Base-by-base conservation (phyloP, 1,284 basidiomycete genomes). In the Cryptococcus floricola region DNA sequence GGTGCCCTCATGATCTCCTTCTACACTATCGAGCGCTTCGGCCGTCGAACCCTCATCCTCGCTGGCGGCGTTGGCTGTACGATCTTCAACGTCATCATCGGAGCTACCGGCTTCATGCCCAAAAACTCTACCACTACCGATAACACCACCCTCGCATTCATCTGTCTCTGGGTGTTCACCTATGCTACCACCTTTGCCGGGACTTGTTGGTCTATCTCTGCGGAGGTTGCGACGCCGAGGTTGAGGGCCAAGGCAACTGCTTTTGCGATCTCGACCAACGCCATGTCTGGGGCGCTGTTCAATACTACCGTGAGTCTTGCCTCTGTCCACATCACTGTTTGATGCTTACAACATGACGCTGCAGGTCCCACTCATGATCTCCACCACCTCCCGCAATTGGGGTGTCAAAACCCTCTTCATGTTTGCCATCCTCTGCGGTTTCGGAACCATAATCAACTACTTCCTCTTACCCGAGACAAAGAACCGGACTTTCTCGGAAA, bases 341-440 rank as follows among this genome's bases (percentile, higher is more conserved):
- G 7, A 8, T 34, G 10, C 31, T 34, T 34, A 34, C 31, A 8
- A 34, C 10, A 34, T 23, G 23, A 23, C 31, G 31, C 31, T 34
- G 6, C 31, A 34, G 31, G 31, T 34, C 10, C 31, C 31, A 34
- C 31, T 34, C 31, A 34, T 34, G 31, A 34, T 34, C 31, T 34
- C 31, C 46, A 52, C 43, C 39, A 59, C 59, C 52, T 50, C 53
- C 39, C 52, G 47, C 49, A 64, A 64, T 41, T 64, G 62, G 62
- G 62, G 62, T 25, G 51, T 64, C 6, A 61, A 62, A 48, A 62
- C 62, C 5, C 53, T 47, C 25, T 62, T 64, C 60, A 62, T 64
- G 56, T 64, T 59, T 54, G 52, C 53, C 39, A 60, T 60, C 12
- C 31, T 64, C 19, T 58, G 51, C 10, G 50, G 52, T 2, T 57